phyloP scores from a whole-genome alignment of 331 rosid genomes.

The Acacia concinna region DNA sequence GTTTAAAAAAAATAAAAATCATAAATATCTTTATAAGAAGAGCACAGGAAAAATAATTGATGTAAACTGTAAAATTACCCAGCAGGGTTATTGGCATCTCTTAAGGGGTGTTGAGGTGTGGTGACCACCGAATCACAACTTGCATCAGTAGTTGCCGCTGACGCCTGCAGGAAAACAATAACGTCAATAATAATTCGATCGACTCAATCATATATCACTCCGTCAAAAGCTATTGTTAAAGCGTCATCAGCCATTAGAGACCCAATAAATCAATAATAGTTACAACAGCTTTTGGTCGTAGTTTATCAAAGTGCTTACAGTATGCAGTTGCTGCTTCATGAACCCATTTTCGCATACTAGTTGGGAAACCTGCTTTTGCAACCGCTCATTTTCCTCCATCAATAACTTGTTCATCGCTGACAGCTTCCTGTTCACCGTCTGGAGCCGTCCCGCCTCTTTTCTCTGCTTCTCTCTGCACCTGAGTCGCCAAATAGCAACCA shows the following conservation, averaged over 20 bases:
- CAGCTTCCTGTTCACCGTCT: slow-evolving; percentile 62
- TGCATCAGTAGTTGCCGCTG: slow-evolving; percentile 59
- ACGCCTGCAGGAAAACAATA: slow-evolving; percentile 37
- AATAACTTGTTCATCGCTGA: slow-evolving; percentile 70
- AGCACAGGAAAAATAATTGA: background rate
- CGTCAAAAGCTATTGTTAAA: background rate
- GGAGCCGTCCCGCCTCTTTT: slow-evolving; percentile 67
- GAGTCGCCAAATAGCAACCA: slow-evolving; percentile 22
- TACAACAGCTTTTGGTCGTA: background rate
- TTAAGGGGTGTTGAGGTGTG: slow-evolving; percentile 58
- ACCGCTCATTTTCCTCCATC: slow-evolving; percentile 81
- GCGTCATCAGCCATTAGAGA: background rate
- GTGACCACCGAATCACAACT: slow-evolving; percentile 69
- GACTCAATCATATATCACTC: background rate
- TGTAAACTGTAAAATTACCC: slow-evolving; percentile 41
- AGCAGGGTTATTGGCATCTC: slow-evolving; percentile 76
- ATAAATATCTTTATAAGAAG: background rate
- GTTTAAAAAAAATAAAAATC: background rate
- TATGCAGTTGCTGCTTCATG: slow-evolving; percentile 69
- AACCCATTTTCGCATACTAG: slow-evolving; percentile 68
- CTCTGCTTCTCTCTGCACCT: slow-evolving; percentile 84
- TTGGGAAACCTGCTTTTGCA: slow-evolving; percentile 80
- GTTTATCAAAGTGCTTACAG: slow-evolving; percentile 35
- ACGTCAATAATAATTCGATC: background rate
- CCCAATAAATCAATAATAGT: background rate